Conservation (phyloP, 352 stramenopile genomes). For the Hyaloperonospora arabidopsidis region DNA sequence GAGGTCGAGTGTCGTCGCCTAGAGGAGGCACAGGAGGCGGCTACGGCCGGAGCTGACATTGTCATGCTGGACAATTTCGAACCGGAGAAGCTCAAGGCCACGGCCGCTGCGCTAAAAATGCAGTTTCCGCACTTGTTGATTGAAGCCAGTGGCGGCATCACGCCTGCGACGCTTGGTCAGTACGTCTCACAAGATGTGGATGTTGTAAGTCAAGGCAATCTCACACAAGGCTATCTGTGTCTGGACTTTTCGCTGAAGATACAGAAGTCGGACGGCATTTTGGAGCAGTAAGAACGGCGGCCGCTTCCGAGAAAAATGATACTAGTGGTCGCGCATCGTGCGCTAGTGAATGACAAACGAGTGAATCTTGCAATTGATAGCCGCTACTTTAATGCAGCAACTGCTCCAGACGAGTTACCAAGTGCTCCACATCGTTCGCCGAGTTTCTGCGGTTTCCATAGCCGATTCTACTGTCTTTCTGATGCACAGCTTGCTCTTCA, state of each 20-base stretch:
- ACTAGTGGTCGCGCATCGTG: background rate
- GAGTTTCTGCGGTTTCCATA: constrained; percentile 4
- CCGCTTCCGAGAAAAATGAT: background rate
- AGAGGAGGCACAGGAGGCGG: constrained; percentile 91
- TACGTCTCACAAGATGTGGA: constrained; percentile 94
- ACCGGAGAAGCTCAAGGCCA: constrained; percentile 86
- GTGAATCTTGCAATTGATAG: constrained; percentile 1
- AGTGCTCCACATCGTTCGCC: constrained; percentile 26
- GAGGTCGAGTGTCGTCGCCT: constrained; percentile 95
- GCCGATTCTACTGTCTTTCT: constrained; percentile 16
- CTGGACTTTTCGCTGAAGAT: constrained; percentile 98
- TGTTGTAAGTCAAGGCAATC: constrained; percentile 94
- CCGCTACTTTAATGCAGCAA: constrained; percentile 13
- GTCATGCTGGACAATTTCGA: constrained; percentile 99
- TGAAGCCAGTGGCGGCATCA: constrained; percentile 97
- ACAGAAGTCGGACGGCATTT: constrained; percentile 65
- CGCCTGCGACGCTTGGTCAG: constrained; percentile 85
- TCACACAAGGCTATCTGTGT: constrained; percentile 95
- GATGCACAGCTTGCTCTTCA: constrained; percentile 23
- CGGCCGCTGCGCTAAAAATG: constrained; percentile 88
- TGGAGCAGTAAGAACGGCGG: constrained; percentile 23
- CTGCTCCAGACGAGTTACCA: constrained; percentile 19
- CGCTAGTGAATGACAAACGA: constrained; percentile 12
- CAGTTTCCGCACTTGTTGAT: constrained; percentile 93
- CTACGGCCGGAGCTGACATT: constrained; percentile 82